Conservation (phyloP, 352 stramenopile species). For the Thalassiosira mediterranea region DNA sequence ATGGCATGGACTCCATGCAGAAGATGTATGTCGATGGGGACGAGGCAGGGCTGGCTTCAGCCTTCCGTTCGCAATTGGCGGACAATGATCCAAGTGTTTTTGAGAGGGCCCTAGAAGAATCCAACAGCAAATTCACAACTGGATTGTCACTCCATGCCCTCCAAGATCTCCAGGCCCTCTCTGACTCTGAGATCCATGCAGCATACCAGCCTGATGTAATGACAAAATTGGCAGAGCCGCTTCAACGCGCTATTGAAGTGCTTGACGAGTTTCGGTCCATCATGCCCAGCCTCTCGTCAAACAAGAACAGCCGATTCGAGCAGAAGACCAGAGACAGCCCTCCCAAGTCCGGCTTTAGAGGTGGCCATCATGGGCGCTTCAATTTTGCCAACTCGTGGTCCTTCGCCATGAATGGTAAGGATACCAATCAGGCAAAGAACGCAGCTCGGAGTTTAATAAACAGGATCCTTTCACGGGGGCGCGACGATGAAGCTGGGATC, state of each 20-base stretch:
- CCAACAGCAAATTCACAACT: neutral
- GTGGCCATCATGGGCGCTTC: neutral
- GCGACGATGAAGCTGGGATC: no score
- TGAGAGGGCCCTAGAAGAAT: neutral
- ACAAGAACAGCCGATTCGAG: neutral
- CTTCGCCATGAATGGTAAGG: neutral
- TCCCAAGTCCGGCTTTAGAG: neutral
- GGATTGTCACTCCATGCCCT: neutral
- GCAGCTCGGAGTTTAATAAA: neutral
- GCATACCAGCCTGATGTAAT: no score
- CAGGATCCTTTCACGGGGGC: no score
- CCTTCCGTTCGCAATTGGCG: neutral
- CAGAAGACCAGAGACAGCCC: neutral
- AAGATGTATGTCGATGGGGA: conserved; percentile 11
- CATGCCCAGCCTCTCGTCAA: neutral
- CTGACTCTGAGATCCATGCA: neutral
- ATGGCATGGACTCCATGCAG: conserved; percentile 4
- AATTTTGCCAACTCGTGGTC: neutral
- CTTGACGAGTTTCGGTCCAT: neutral
- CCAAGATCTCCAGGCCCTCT: neutral
- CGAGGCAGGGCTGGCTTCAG: neutral
- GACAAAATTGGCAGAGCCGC: neutral
- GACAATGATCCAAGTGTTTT: neutral
- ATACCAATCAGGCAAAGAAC: neutral
- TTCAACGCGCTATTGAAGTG: neutral